Percentiles rank a stretch among this genome's conserved stretches.
Conservation (phyloP, 2,329 filamentous ascomycete species). For the Aspergillus versicolor region DNA sequence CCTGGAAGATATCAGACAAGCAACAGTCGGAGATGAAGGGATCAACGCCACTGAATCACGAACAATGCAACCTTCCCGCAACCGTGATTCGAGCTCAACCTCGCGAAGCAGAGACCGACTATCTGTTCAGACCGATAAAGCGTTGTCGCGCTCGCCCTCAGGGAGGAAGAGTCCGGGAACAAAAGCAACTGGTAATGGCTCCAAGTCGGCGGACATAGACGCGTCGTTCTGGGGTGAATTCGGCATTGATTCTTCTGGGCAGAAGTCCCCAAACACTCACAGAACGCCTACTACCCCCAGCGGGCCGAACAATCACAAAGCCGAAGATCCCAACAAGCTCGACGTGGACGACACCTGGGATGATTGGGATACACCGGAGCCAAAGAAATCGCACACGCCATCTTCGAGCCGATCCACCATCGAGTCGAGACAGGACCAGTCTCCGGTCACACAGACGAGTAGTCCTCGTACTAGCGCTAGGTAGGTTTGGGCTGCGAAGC, state of each 20-base stretch:
- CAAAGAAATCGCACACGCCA: conserved; percentile 41
- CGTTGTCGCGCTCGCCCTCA: conserved; percentile 31
- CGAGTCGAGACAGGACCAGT: conserved; percentile 48
- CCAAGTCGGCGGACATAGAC: conserved; percentile 43
- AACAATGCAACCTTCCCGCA: conserved; percentile 30
- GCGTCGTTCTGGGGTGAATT: conserved; percentile 53
- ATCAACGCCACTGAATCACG: conserved; percentile 57
- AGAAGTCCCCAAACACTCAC: conserved; percentile 36
- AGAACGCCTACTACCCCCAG: conserved; percentile 32
- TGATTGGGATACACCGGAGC: conserved; percentile 54
- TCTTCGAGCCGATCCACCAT: conserved; percentile 52
- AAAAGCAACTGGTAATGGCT: conserved; percentile 42
- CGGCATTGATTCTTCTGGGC: conserved; percentile 48
- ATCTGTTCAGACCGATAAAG: conserved; percentile 25
- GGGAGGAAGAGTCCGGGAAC: conserved; percentile 28
- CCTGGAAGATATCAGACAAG: conserved; percentile 90
- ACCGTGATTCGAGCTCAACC: conserved; percentile 31
- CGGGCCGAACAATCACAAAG: conserved; percentile 33
- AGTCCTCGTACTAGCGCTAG: conserved; percentile 56
- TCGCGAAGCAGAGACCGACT: conserved; percentile 35
- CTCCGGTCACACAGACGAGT: conserved; percentile 45
- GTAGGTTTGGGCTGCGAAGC: conserved; percentile 36
- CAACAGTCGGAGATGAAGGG: conserved; percentile 91
- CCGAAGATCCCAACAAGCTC: conserved; percentile 34
- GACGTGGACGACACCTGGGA: conserved; percentile 55